Evolutionary conservation across 2,329 filamentous ascomycete species (phyloP).

Genomic region (Fusarium setosum): DNA sequence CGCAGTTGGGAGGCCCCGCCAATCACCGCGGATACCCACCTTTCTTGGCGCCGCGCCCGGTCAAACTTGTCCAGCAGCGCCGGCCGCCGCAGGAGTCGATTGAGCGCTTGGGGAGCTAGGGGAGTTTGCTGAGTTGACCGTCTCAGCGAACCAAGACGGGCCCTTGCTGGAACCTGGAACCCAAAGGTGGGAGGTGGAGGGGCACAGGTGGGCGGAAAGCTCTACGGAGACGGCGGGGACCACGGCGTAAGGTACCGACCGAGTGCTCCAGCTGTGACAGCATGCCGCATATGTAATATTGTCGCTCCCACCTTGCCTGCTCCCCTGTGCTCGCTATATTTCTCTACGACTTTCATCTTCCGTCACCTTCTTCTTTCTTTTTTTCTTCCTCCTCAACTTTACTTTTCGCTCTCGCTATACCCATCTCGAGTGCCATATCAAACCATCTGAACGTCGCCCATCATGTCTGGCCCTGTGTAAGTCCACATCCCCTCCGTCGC

Average conservation of each 20-base stretch:
- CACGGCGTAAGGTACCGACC: constrained; percentile 28
- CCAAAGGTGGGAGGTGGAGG: not conserved
- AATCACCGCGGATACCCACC: constrained; percentile 42
- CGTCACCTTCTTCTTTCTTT: constrained; percentile 27
- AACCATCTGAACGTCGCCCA: constrained; percentile 46
- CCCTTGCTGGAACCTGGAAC: too few relatives aligned
- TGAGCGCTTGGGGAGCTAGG: constrained; percentile 28
- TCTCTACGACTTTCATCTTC: constrained; percentile 38
- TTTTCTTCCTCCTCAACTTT: constrained; percentile 33
- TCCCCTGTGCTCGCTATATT: constrained; percentile 36
- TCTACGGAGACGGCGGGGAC: constrained; percentile 20
- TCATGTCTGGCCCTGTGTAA: constrained; percentile 77
- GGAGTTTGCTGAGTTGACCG: constrained; percentile 33
- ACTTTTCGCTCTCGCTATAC: constrained; percentile 18
- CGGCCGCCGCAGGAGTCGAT: constrained; percentile 1
- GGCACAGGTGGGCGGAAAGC: constrained; percentile 6
- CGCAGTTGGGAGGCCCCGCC: constrained; percentile 37
- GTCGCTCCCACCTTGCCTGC: constrained; percentile 16
- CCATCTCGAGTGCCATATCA: constrained; percentile 8
- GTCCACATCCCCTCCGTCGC: constrained; percentile 51
- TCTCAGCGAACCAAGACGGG: not conserved
- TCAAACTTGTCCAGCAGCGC: constrained; percentile 26
- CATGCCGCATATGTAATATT: constrained; percentile 28
- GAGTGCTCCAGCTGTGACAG: constrained; percentile 34
- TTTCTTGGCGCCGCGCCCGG: constrained; percentile 40